Percentiles rank a stretch among this genome's conserved stretches.
These are phyloP conservation scores for Acacia pycnantha DNA, from an alignment of 331 rosid species.

Conservation along the genomic window DNA sequence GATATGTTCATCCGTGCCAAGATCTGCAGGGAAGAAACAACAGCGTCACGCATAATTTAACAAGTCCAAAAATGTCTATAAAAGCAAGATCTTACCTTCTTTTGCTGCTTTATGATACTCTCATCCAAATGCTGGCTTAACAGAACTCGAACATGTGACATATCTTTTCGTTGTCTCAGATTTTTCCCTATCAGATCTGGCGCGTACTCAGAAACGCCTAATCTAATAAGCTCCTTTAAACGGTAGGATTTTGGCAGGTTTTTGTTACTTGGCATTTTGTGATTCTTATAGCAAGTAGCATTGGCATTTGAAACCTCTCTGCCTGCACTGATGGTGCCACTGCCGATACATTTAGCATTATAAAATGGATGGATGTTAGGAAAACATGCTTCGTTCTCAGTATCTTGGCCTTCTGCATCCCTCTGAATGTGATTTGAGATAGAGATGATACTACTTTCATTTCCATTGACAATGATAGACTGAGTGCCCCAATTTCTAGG, in stretches of 20 bases:
- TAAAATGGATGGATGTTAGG: neutral
- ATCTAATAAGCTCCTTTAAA: slow-evolving; percentile 51
- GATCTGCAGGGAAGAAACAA: slow-evolving; percentile 44
- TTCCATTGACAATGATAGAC: slow-evolving; percentile 35
- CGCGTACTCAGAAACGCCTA: slow-evolving; percentile 42
- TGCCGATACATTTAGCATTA: slow-evolving; percentile 19
- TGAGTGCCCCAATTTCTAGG: slow-evolving; percentile 20
- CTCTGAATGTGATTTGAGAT: slow-evolving; percentile 19
- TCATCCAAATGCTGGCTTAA: slow-evolving; percentile 75
- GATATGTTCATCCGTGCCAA: slow-evolving; percentile 54
- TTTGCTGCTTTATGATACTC: slow-evolving; percentile 60
- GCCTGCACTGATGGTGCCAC: slow-evolving; percentile 25
- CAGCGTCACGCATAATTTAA: slow-evolving; percentile 12
- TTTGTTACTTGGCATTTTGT: slow-evolving; percentile 38
- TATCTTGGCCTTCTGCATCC: slow-evolving; percentile 18
- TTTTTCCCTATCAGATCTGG: slow-evolving; percentile 37
- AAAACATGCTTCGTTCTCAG: slow-evolving; percentile 35
- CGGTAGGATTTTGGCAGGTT: slow-evolving; percentile 45
- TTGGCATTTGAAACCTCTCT: slow-evolving; percentile 29
- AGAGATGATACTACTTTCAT: slow-evolving; percentile 30
- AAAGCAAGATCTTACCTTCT: slow-evolving; percentile 53
- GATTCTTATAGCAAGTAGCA: slow-evolving; percentile 18
- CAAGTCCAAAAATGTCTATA: slow-evolving; percentile 6
- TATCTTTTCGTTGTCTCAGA: slow-evolving; percentile 57
- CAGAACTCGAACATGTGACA: slow-evolving; percentile 50